phyloP scores from a whole-genome alignment of 345 rosid genomes.

The Salix exigua region DNA sequence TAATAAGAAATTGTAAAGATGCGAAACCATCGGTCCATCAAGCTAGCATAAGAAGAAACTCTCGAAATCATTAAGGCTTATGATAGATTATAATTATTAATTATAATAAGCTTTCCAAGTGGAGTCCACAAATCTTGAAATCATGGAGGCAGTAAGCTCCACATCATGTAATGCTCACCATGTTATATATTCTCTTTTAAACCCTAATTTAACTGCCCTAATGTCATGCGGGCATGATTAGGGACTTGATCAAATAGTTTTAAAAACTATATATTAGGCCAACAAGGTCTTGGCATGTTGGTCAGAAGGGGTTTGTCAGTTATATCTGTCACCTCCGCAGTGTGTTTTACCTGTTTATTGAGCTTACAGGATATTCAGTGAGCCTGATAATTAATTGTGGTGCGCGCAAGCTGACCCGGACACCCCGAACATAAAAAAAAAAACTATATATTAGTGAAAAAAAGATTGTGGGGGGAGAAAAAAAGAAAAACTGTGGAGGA shows the following conservation, averaged over 20 bases:
- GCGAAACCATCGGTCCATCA: background rate
- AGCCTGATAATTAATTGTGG: too few species aligned
- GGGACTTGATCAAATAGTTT: background rate
- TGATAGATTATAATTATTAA: background rate
- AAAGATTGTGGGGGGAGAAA: background rate
- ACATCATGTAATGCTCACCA: background rate
- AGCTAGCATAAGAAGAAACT: too few species aligned
- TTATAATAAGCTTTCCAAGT: background rate
- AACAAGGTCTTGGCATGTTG: too few species aligned
- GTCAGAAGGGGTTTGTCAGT: too few species aligned
- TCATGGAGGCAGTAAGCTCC: background rate
- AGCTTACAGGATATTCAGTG: too few species aligned
- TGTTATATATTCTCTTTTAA: background rate
- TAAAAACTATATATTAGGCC: background rate
- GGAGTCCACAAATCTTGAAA: background rate
- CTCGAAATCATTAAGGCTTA: too few species aligned
- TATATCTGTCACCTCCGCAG: too few species aligned
- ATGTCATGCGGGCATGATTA: conserved; percentile 2
- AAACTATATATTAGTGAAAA: background rate
- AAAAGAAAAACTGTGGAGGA: background rate
- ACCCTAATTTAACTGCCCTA: background rate
- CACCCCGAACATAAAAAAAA: too few species aligned
- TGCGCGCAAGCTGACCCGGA: too few species aligned
- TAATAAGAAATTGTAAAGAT: too few species aligned
- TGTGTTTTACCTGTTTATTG: too few species aligned